Conservation (phyloP, 2,329 filamentous ascomycete genomes). For the Fusarium sp. region DNA sequence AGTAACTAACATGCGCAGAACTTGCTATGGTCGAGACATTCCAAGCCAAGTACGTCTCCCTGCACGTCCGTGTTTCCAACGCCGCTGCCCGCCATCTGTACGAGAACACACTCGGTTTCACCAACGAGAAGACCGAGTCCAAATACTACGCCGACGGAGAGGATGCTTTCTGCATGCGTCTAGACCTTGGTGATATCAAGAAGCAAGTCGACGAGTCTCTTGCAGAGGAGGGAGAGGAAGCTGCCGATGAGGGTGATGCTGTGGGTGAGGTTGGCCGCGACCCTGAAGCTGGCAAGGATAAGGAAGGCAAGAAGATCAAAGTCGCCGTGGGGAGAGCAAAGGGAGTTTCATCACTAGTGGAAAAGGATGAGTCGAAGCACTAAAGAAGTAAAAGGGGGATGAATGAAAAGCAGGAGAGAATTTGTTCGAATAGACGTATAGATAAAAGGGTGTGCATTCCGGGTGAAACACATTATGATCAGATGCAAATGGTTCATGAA, state of each 20-base stretch:
- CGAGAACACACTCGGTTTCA: constrained; percentile 90
- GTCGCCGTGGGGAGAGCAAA: constrained; percentile 85
- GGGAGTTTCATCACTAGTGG: constrained; percentile 82
- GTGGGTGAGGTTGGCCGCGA: constrained; percentile 73
- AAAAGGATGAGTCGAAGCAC: constrained; percentile 69
- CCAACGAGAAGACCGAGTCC: constrained; percentile 83
- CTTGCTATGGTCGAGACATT: constrained; percentile 97
- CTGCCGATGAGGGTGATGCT: constrained; percentile 73
- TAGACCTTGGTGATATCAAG: constrained; percentile 76
- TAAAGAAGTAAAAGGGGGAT: neutral
- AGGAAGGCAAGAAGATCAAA: constrained; percentile 66
- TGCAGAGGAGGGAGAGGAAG: constrained; percentile 56
- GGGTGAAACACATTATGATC: constrained; percentile 26
- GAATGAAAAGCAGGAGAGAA: neutral
- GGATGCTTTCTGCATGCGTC: constrained; percentile 93
- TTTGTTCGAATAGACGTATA: constrained; percentile 43
- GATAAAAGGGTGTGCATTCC: constrained; percentile 36
- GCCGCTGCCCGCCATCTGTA: constrained; percentile 91
- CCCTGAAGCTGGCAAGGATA: constrained; percentile 51
- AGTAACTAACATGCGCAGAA: constrained; percentile 62
- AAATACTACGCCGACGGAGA: constrained; percentile 99
- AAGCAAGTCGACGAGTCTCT: constrained; percentile 56
- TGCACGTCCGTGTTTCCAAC: constrained; percentile 96
- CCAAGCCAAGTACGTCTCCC: constrained; percentile 88
- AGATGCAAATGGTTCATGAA: neutral